Evolutionary conservation across 306 rosid species (phyloP).

Genomic region (Vigna reflexopilosa): DNA sequence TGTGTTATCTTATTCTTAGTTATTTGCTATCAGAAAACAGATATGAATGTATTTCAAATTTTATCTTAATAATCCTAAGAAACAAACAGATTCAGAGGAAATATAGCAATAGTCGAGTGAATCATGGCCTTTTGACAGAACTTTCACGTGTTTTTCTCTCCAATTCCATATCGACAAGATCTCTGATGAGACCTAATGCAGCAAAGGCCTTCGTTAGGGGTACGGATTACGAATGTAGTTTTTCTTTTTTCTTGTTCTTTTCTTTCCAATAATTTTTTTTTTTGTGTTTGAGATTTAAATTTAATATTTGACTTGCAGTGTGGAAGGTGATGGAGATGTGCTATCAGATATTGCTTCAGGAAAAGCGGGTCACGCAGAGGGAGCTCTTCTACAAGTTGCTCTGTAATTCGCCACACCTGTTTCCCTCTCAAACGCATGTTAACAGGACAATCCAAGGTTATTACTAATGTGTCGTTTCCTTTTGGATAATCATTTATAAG

Average conservation of each 20-base stretch:
- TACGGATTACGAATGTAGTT: constrained; percentile 24
- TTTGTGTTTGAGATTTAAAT: constrained; percentile 12
- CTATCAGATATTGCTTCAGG: constrained; percentile 74
- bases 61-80: constrained; percentile 12
- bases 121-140: constrained; percentile 65
- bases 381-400: constrained; percentile 89
- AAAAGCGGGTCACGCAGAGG: constrained; percentile 85
- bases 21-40: constrained; percentile 23
- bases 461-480: constrained; percentile 9
- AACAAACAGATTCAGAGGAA: constrained; percentile 67
- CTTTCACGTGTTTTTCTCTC: constrained; percentile 73
- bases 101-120: constrained; percentile 66
- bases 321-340: constrained; percentile 96
- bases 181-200: constrained; percentile 75
- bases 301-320: constrained; percentile 50
- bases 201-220: constrained; percentile 86
- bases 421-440: constrained; percentile 78
- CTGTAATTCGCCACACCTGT: constrained; percentile 72
- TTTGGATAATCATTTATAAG: neutral
- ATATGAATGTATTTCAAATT: constrained; percentile 22
- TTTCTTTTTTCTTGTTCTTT: neutral
- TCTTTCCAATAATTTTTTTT: neutral
- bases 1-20: constrained; percentile 1
- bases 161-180: constrained; percentile 66
- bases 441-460: constrained; percentile 89